Conservation (phyloP, 192 early-diverging fungal genomes). For the Phycomyces blakesleeanus region DNA sequence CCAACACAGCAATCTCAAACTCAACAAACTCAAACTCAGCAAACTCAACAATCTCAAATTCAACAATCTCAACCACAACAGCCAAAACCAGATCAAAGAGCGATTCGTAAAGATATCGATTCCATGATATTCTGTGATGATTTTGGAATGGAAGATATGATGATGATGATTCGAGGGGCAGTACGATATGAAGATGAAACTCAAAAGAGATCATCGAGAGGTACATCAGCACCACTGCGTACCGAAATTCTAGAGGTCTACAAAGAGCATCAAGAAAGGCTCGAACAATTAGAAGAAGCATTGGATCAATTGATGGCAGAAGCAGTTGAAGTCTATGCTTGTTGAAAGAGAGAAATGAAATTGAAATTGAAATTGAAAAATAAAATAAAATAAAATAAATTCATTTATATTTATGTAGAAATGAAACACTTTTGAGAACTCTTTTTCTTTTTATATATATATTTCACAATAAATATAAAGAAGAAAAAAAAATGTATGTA, state of each 20-base stretch:
- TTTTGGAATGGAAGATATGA: constrained; percentile 44
- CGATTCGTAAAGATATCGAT: constrained; percentile 11
- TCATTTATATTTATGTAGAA: too few relatives aligned
- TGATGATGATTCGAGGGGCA: constrained; percentile 36
- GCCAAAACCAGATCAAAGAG: too few relatives aligned
- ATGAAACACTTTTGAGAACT: not conserved
- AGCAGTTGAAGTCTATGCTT: constrained; percentile 23
- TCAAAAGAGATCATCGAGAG: constrained; percentile 5
- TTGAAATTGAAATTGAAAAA: too few relatives aligned
- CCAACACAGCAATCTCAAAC: too few relatives aligned
- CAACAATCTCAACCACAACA: too few relatives aligned
- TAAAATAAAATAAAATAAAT: too few relatives aligned
- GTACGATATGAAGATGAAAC: constrained; percentile 17
- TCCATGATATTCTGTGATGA: constrained; percentile 37
- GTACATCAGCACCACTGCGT: not conserved
- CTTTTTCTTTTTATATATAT: too few relatives aligned
- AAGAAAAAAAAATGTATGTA: too few relatives aligned
- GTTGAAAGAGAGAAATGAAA: constrained; percentile 1
- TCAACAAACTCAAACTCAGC: too few relatives aligned
- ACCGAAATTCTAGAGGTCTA: constrained; percentile 14
- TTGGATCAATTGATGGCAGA: constrained; percentile 37
- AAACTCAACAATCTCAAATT: too few relatives aligned
- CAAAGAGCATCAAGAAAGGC: constrained; percentile 13
- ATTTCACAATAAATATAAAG: too few relatives aligned
- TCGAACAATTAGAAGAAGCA: constrained; percentile 22